These are phyloP conservation scores for Coprinellus micaceus DNA, from an alignment of 768 basidiomycete species.

Conservation along the genomic window DNA sequence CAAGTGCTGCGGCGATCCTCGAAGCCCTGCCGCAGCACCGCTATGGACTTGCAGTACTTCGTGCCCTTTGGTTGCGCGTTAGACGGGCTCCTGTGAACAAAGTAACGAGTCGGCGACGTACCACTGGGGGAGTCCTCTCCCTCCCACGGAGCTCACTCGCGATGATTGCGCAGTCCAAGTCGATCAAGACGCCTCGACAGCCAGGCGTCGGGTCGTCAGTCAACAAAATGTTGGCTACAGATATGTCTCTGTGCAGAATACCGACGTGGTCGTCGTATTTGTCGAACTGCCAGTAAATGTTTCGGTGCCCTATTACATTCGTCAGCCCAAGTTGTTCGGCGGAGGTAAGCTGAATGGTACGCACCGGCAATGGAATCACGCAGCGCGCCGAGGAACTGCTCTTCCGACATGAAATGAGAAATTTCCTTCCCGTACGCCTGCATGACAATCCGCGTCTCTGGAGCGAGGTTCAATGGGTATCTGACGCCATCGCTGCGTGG, in stretches of 20 bases:
- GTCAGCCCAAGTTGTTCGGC: background rate
- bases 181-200: background rate
- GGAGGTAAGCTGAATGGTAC: too few relatives aligned
- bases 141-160: background rate
- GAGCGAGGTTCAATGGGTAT: background rate
- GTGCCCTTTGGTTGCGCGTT: too few relatives aligned
- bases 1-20: too few relatives aligned
- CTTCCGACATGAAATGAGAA: background rate
- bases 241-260: background rate
- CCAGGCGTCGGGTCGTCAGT: background rate
- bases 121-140: background rate
- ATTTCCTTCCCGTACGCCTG: constrained; percentile 11
- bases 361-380: constrained; percentile 14
- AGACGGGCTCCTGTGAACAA: too few relatives aligned
- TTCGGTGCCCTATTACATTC: too few relatives aligned
- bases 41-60: too few relatives aligned
- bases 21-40: too few relatives aligned
- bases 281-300: too few relatives aligned
- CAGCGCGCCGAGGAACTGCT: constrained; percentile 8
- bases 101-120: too few relatives aligned
- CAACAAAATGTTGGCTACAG: background rate
- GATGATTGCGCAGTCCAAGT: background rate
- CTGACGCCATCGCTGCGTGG: too few relatives aligned
- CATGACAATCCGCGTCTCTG: constrained; percentile 1
- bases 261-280: background rate